Base-by-base conservation (phyloP, 345 rosid genomes). In the Brassica juncea region DNA sequence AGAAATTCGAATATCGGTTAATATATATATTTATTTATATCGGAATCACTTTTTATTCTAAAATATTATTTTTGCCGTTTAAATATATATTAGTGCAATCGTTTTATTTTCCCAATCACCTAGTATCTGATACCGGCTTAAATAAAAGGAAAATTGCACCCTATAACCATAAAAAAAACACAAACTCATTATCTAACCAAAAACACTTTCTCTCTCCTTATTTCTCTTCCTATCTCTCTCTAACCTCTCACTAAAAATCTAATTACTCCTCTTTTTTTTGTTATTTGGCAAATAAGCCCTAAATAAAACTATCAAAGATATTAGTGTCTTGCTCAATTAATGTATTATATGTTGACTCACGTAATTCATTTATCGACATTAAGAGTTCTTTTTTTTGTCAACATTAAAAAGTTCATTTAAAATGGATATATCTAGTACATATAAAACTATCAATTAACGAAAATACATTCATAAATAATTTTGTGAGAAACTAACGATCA, bases 1-100 rank as follows among this genome's bases (percentile, higher is more conserved):
- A 11, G 25, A 68, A 14, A 47, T 70, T 70, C 73, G 63, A 30
- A 49, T 54, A 70, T n/a, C 49, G 3, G 16, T 27, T 68, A 21
- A 25, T 68, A 6, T 12, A 66, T 37, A 42, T 10, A 2, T 25
- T 10, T 1, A 37, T 68, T 58, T 58, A 19, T 23, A 11, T 59
- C 7, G 64, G 64, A 10, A 59, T 59, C 32, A 4, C 15, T 59
- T 59, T 10, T 25, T 5, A 59, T 52, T 14, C 21, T 52, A 52
- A 47, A 37, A 37, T 10, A 8, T 42, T 42, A 4, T 52, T 44
- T 44, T 44, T 49, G 6, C 57, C 57, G n/a, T 49, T 57, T 5
- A 55, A 21, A 57, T 52, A 59, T 37, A 21, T 4, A 59, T 4
- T 4, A 59, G 31, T 59, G 31, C 63, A 23, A 23, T 4, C 31